Percentiles rank a stretch among this genome's conserved stretches.
phyloP scores from a whole-genome alignment of 805 yeast species.

The Pichia nanzhaoensis region DNA sequence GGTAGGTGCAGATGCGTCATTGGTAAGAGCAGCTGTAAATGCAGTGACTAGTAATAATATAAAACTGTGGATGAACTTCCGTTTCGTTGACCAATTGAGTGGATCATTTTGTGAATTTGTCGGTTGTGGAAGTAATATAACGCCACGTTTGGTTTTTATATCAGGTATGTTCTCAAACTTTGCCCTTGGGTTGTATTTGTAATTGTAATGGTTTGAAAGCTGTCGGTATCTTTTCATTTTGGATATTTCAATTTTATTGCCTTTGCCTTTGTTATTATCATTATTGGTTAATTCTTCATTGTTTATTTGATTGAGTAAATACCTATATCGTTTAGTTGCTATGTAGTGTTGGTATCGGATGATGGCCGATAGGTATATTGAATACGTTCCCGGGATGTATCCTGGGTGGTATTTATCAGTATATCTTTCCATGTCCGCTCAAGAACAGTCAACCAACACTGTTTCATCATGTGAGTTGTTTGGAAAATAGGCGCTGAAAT shows the following conservation, averaged over 20 bases:
- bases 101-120: slow-evolving; percentile 46
- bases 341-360: slow-evolving; percentile 16
- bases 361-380: slow-evolving; percentile 40
- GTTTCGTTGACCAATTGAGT: slow-evolving; percentile 38
- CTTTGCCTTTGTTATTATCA: not conserved
- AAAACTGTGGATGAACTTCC: slow-evolving; percentile 35
- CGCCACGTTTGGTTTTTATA: slow-evolving; percentile 27
- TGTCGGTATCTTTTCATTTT: slow-evolving; percentile 4
- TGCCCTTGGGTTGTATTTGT: slow-evolving; percentile 12
- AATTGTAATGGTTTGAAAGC: slow-evolving; percentile 14
- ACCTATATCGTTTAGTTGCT: slow-evolving; percentile 5
- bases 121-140: slow-evolving; percentile 43
- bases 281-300: not conserved
- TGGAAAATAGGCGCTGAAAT: no score
- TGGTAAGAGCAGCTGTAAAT: slow-evolving; percentile 44
- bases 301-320: not conserved
- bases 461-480: no score
- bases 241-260: no score
- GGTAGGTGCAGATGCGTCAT: slow-evolving; percentile 43
- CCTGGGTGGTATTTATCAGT: slow-evolving; percentile 32
- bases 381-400: slow-evolving; percentile 51
- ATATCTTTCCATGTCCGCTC: slow-evolving; percentile 33
- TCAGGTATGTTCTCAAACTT: slow-evolving; percentile 20
- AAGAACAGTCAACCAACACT: no score
- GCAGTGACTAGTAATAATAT: slow-evolving; percentile 37